phyloP scores from a whole-genome alignment of 345 rosid species.

The Citrus hindsii region DNA sequence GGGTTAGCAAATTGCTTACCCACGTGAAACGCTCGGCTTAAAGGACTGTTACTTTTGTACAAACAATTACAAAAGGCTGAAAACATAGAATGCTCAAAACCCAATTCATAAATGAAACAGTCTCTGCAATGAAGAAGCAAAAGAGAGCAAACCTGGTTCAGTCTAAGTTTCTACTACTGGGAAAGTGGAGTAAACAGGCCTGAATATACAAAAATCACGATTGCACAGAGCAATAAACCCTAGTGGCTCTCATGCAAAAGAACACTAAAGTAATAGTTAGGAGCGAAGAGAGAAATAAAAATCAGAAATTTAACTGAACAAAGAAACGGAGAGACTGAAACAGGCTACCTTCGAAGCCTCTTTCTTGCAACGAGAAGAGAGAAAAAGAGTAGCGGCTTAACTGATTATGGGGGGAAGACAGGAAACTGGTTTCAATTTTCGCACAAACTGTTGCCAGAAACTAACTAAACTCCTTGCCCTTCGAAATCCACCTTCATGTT shows the following conservation, averaged over 20 bases:
- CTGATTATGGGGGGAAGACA: background rate
- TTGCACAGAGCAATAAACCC: background rate
- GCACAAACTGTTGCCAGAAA: background rate
- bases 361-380: background rate
- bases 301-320: background rate
- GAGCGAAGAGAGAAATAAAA: background rate
- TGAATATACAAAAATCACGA: background rate
- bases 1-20: conserved; percentile 38
- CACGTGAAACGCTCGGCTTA: conserved; percentile 40
- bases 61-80: conserved; percentile 16
- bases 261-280: background rate
- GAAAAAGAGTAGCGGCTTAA: background rate
- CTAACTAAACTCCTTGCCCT: background rate
- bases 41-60: conserved; percentile 22
- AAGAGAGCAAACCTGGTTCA: conserved; percentile 1
- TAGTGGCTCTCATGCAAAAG: background rate
- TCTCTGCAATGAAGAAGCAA: conserved; percentile 3
- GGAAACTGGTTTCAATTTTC: background rate
- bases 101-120: conserved; percentile 15
- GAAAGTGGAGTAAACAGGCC: background rate
- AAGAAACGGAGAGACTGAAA: background rate
- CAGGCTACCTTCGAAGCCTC: background rate
- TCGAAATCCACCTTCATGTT: too few species aligned
- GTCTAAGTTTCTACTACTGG: background rate
- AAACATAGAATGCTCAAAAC: conserved; percentile 25